phyloP scores from a whole-genome alignment of 371 early-diverging fungal genomes.

The Parasitella parasitica region DNA sequence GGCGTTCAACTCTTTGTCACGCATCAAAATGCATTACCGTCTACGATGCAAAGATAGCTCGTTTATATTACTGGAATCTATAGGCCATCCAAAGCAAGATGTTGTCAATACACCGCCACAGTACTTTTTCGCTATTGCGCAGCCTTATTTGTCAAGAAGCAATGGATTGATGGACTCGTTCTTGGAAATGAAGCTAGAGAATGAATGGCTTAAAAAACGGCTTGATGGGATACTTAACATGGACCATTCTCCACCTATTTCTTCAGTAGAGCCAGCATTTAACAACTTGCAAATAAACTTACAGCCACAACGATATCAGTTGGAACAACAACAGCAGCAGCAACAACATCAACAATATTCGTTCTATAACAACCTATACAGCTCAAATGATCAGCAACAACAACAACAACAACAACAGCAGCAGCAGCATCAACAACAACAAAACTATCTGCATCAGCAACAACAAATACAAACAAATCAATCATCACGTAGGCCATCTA shows the following conservation, averaged over 20 bases:
- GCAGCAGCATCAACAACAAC: not conserved
- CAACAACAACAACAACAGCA: not conserved
- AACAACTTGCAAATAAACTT: not conserved
- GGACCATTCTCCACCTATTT: not conserved
- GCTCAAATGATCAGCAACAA: constrained; percentile 5
- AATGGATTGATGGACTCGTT: constrained; percentile 40
- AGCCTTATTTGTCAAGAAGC: constrained; percentile 41
- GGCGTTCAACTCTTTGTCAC: constrained; percentile 23
- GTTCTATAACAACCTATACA: not conserved
- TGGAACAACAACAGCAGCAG: constrained; percentile 1
- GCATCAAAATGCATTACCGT: constrained; percentile 36
- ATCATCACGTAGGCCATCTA: not conserved
- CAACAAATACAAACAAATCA: not conserved
- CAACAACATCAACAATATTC: not conserved
- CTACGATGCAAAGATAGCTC: constrained; percentile 44
- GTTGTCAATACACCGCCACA: constrained; percentile 6
- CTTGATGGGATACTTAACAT: constrained; percentile 13
- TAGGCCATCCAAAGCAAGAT: constrained; percentile 33
- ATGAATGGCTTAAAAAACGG: constrained; percentile 35
- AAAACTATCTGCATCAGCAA: not conserved
- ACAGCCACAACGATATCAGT: not conserved
- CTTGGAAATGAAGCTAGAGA: constrained; percentile 46
- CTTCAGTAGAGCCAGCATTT: not conserved
- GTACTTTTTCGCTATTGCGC: constrained; percentile 44
- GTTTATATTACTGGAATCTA: constrained; percentile 43